Conservation (phyloP, 106 monocot genomes). For the Vanilla planifolia region DNA sequence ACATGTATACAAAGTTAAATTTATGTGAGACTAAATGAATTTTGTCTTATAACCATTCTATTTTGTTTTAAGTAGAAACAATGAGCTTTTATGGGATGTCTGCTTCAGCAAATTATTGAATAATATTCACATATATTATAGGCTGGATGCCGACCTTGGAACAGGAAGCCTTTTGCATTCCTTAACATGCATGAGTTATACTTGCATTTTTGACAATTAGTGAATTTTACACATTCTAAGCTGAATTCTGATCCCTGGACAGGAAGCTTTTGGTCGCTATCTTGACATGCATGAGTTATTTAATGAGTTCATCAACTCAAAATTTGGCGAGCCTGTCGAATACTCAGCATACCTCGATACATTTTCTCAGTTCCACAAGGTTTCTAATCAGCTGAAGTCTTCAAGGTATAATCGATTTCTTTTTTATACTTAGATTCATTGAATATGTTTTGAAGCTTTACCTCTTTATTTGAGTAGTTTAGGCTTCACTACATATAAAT, state of each 20-base stretch:
- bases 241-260: slow-evolving; percentile 3
- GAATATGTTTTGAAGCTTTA: background rate
- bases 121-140: no score
- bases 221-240: background rate
- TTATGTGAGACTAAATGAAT: background rate
- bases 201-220: no score
- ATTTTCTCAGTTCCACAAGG: slow-evolving; percentile 64
- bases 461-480: no score
- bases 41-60: background rate
- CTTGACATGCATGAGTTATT: slow-evolving; percentile 93
- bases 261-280: slow-evolving; percentile 95
- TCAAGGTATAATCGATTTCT: slow-evolving; percentile 41
- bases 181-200: no score
- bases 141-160: no score
- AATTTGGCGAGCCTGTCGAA: slow-evolving; percentile 77
- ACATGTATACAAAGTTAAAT: background rate
- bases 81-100: background rate
- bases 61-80: background rate
- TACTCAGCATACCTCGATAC: slow-evolving; percentile 70
- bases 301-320: slow-evolving; percentile 91
- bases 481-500: no score
- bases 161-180: no score
- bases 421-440: no score
- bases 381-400: slow-evolving; percentile 52
- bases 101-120: background rate